Percentiles rank a stretch among this genome's conserved stretches.
These are phyloP conservation scores for Pinus albicaulis DNA, from an alignment of 75 land plant genomes.

Conservation along the genomic window DNA sequence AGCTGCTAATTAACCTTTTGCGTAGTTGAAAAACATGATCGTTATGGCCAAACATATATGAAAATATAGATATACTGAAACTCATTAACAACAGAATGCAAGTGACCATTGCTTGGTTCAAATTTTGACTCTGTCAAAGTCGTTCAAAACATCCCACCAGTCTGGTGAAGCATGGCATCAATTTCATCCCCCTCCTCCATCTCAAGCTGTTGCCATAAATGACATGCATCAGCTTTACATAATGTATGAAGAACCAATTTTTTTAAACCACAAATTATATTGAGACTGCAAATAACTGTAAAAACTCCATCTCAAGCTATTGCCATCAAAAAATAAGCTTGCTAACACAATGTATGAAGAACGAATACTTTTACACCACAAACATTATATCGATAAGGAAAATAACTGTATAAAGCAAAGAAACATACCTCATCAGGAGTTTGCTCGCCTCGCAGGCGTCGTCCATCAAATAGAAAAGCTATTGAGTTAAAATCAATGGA, in stretches of 20 bases:
- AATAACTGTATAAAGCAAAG: background rate
- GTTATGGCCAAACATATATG: too few relatives aligned
- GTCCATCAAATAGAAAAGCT: slow-evolving; percentile 91
- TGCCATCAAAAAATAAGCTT: background rate
- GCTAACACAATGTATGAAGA: background rate
- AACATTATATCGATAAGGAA: background rate
- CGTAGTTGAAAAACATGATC: too few relatives aligned
- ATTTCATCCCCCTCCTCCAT: slow-evolving; percentile 82
- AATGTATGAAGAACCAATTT: background rate
- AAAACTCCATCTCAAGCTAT: slow-evolving; percentile 64
- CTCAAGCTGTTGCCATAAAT: slow-evolving; percentile 37
- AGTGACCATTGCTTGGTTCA: too few relatives aligned
- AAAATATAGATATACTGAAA: too few relatives aligned
- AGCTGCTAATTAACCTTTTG: too few relatives aligned
- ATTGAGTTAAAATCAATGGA: slow-evolving; percentile 76
- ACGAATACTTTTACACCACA: background rate
- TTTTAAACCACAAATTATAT: background rate
- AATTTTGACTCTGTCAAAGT: too few relatives aligned
- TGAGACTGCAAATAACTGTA: background rate
- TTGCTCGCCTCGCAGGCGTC: slow-evolving; percentile 82
- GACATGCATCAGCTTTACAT: background rate
- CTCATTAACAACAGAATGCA: too few relatives aligned
- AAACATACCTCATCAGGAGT: slow-evolving; percentile 75
- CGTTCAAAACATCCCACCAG: slow-evolving; percentile 2
- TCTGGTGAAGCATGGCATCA: slow-evolving; percentile 79